Base-by-base conservation (phyloP, 352 stramenopile genomes). In the Pythium diclinum region DNA sequence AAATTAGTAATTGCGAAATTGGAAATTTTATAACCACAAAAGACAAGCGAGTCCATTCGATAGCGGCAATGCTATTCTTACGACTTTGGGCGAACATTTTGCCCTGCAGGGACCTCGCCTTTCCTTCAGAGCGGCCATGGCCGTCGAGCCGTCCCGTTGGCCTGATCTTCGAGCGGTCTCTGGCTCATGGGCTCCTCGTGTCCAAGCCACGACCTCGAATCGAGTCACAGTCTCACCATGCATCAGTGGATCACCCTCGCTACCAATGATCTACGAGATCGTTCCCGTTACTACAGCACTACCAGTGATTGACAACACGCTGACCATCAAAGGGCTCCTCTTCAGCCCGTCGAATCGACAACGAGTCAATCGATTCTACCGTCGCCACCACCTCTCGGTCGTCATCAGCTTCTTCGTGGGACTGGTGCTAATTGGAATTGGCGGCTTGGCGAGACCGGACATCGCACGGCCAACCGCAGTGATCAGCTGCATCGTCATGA, bases 1-100 rank as follows among this genome's bases (percentile, higher is more conserved):
- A 51, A 51, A 51, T 51, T 51, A 51, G 44, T 51, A 51, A 51
- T 30, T 51, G 44, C 44, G 42, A 51, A 51, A 51, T 51, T 51
- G n/a, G 44, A 51, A 51, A 28, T 51, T 51, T n/a, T 25, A 11
- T 13, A 51, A 51, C 3, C 17, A 48, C 2, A 38, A 6, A 10
- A 17, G n/a, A 17, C 36, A 13, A 28, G 25, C 25, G 25, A 28
- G 25, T 28, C 25, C 25, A 28, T 28, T 28, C 25, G 25, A 28
- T 28, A 28, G 25, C 33, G 7, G 33, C 10, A 11, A 36, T 36
- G 33, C 33, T 36, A 36, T 36, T 36, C 33, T 8, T 36, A 36
- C 33, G 5, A 28, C 25, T 28, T 28, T 28, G 25, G 25, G 25
- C 25, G 25, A 28, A 28, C 25, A 3, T 28, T 28, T 1, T 28